Evolutionary conservation across 164 flowering plant species (phyloP).

Genomic region (Warburgia ugandensis): DNA sequence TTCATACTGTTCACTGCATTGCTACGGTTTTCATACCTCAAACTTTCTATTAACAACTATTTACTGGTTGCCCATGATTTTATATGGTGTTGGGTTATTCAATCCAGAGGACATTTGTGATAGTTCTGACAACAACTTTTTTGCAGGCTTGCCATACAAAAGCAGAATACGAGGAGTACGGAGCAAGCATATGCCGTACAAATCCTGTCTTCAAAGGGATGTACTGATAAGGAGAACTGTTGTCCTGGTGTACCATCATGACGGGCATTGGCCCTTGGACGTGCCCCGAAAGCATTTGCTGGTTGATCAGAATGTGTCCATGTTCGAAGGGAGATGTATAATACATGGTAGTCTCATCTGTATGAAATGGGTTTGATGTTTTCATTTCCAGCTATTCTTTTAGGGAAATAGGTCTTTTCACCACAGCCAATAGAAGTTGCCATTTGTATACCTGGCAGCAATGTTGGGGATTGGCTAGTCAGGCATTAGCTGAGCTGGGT

Average conservation of each 20-base stretch:
- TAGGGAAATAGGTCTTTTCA: no score
- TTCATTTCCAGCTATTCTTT: no score
- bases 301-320: no score
- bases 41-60: no score
- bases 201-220: conserved; percentile 97
- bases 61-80: no score
- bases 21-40: no score
- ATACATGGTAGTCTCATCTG: no score
- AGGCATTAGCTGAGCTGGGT: conserved; percentile 9
- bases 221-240: conserved; percentile 38
- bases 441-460: no score
- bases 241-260: not conserved
- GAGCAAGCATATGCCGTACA: conserved; percentile 95
- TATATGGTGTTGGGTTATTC: not conserved
- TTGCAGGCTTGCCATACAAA: conserved; percentile 95
- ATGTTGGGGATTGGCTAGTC: not conserved
- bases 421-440: not conserved
- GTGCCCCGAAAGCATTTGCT: no score
- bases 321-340: no score
- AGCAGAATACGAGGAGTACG: conserved; percentile 96
- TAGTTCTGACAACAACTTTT: not conserved
- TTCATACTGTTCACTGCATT: no score
- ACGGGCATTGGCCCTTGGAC: not conserved
- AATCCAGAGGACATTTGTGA: not conserved
- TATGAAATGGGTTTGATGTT: no score